Base-by-base conservation (phyloP, 164 flowering plant genomes). In the Magnolia sinica region DNA sequence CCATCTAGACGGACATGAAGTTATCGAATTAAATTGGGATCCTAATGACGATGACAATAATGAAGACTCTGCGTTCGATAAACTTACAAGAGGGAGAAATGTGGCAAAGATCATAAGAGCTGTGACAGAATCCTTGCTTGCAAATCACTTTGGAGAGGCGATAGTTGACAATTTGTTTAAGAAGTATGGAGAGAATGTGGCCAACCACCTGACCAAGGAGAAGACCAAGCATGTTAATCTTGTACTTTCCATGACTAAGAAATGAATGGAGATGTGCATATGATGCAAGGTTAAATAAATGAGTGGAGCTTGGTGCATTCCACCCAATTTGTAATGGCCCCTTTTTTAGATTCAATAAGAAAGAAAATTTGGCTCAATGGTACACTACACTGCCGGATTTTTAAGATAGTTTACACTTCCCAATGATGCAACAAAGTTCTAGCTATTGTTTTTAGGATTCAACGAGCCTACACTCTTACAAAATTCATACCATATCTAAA, bases 151-250 rank as follows among this genome's bases (percentile, higher is more conserved):
- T 65, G 96, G 96, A 19, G 89, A 84, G 50, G 84, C 22, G 23
- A 87, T 89, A 69, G 18, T 88, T n/a, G 93, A 93, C 74, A 7
- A 31, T 23, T 76, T 93, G 79, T 91, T 91, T 83, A 81, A 87
- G 4, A 73, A 23, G 20, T 93, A 87, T 76, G 90, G 82, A 11
- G 81, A 73, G 72, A 27, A 89, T 64, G 73, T 91, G 27, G 91
- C 88, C 76, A 87, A 91, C 66, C 94, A 92, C 83, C 68, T 87
- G 76, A 83, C 77, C n/a, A 84, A 81, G 73, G 84, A 87, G 72
- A 89, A 84, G 3, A 88, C 92, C 50, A 90, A 79, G 61, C 49
- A 66, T 66, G 14, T 66, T 14, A 66, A 24, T 66, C 22, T 66
- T 11, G 11, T 23, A 3, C 2, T 66, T 66, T 66, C 69, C 13